These are phyloP conservation scores for Sporothrix sp. DNA, from an alignment of 2,329 filamentous ascomycete species.

Conservation along the genomic window DNA sequence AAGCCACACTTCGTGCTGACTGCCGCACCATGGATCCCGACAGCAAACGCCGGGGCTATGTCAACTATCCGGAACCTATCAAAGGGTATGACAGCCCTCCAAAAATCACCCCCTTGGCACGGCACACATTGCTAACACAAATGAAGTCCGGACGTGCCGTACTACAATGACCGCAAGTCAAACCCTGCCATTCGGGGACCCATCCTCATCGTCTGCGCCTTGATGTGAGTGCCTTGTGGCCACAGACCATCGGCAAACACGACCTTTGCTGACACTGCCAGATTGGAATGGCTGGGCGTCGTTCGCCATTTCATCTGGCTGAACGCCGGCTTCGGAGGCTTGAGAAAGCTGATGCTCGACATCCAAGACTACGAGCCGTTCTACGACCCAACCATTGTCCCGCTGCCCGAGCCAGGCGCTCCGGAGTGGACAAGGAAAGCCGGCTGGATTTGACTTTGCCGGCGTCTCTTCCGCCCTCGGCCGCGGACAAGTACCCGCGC, in stretches of 20 bases:
- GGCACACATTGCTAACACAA: background rate
- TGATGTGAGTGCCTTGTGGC: slow-evolving; percentile 42
- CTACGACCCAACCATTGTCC: slow-evolving; percentile 38
- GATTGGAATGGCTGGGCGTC: slow-evolving; percentile 45
- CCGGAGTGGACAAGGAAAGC: slow-evolving; percentile 17
- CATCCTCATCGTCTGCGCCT: slow-evolving; percentile 42
- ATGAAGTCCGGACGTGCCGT: slow-evolving; percentile 30
- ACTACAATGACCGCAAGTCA: slow-evolving; percentile 35
- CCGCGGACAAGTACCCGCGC: slow-evolving; percentile 25
- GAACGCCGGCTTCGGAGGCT: slow-evolving; percentile 51
- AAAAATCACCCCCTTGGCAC: background rate
- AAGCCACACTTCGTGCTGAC: too few species aligned
- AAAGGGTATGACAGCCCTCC: slow-evolving; percentile 24
- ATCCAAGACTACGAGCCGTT: slow-evolving; percentile 42
- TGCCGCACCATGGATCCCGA: slow-evolving; percentile 18
- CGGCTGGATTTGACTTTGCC: slow-evolving; percentile 14
- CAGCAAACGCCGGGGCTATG: slow-evolving; percentile 18
- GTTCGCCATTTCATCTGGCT: slow-evolving; percentile 49
- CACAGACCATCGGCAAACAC: too few species aligned
- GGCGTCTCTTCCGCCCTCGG: background rate
- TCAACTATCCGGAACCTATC: slow-evolving; percentile 30
- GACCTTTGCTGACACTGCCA: slow-evolving; percentile 19
- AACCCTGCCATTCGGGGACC: slow-evolving; percentile 51
- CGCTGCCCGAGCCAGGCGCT: slow-evolving; percentile 35
- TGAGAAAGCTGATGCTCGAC: slow-evolving; percentile 42